A percentile compares a stretch with the other conserved stretches of the same genome.
These are phyloP conservation scores for Hanseniaspora lachancei DNA, from an alignment of 805 yeast genomes.

Conservation along the genomic window DNA sequence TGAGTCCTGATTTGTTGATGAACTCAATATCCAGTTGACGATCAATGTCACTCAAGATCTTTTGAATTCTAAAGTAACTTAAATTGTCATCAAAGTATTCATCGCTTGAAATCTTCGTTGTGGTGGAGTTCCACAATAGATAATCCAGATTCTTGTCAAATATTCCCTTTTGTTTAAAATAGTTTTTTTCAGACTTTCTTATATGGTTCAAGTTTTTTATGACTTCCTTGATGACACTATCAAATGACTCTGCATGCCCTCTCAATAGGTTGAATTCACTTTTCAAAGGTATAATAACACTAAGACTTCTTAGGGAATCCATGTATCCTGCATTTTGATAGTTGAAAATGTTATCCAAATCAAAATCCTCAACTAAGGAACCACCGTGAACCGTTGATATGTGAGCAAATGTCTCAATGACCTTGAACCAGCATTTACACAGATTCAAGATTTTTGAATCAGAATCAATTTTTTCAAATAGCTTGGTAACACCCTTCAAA, in stretches of 20 bases:
- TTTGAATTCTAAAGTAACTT: conserved; percentile 26
- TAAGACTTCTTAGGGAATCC: conserved; percentile 26
- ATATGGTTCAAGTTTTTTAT: conserved; percentile 24
- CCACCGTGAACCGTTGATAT: conserved; percentile 29
- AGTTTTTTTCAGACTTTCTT: conserved; percentile 19
- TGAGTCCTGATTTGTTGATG: conserved; percentile 26
- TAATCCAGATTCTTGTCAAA: conserved; percentile 23
- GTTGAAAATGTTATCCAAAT: conserved; percentile 25
- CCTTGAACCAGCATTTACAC: conserved; percentile 29
- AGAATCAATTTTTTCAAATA: conserved; percentile 26
- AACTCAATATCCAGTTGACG: conserved; percentile 26
- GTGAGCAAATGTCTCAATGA: conserved; percentile 29
- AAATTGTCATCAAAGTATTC: conserved; percentile 13
- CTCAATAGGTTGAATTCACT: conserved; percentile 27
- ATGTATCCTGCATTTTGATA: conserved; percentile 26
- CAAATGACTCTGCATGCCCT: conserved; percentile 29
- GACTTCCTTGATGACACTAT: conserved; percentile 27
- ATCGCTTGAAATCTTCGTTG: conserved; percentile 13
- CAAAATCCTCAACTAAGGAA: conserved; percentile 23
- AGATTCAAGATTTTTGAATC: conserved; percentile 28
- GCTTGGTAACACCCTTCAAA: conserved; percentile 28
- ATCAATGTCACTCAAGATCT: conserved; percentile 26
- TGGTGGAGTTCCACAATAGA: conserved; percentile 22
- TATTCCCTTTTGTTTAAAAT: conserved; percentile 18
- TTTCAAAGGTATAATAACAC: conserved; percentile 25